Base-by-base conservation (phyloP, 805 yeast genomes). In the Vanderwaltozyma verrucispora region DNA sequence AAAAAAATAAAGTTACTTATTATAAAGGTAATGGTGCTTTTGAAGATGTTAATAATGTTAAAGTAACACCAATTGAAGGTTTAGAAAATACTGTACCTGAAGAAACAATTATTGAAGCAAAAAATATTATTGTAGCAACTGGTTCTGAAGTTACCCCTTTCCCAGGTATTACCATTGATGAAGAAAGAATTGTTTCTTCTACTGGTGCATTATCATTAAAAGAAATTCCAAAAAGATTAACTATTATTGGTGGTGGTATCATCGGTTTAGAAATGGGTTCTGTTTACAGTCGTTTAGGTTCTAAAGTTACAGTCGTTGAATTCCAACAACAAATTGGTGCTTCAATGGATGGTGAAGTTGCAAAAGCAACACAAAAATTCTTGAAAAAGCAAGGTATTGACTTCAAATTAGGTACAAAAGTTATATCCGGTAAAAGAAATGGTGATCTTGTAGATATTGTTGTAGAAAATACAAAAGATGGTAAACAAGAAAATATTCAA, bases 191-290 rank as follows among this genome's bases (percentile, higher is more conserved):
- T 50, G 96, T 92, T 38, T 73, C 95, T 27, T 87, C 96, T 24
- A 92, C 99, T 33, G 99, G 99, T 54, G 83, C 85, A 41, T 68
- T 92, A 40, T 64, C 81, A 18, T 72, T 92, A 53, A 74, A 75
- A 62, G 95, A 88, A 70, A 72, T 92, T 42, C 99, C 99, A 59
- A 87, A 92, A 73, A 78, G 72, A 62, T 56, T 92, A 59, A 81
- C 89, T 50, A 78, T 92, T 66, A 89, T 92, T 55, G 99, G 99
- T 62, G 99, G 96, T 68, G 98, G 99, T 73, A 89, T 92, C 69
- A 92, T 92, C 62, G 99, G 99, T 59, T 76, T 92, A 51, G 99
- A 92, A 71, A 92, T 92, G 96, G 98, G 95, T 46, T 88, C 97
- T 19, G 99, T 92, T 33, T 92, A 94, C 80, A 69, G 88, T 41